A percentile compares a stretch with the other conserved stretches of the same genome.
Conservation (phyloP, 768 basidiomycete genomes). For the Naganishia onofrii region DNA sequence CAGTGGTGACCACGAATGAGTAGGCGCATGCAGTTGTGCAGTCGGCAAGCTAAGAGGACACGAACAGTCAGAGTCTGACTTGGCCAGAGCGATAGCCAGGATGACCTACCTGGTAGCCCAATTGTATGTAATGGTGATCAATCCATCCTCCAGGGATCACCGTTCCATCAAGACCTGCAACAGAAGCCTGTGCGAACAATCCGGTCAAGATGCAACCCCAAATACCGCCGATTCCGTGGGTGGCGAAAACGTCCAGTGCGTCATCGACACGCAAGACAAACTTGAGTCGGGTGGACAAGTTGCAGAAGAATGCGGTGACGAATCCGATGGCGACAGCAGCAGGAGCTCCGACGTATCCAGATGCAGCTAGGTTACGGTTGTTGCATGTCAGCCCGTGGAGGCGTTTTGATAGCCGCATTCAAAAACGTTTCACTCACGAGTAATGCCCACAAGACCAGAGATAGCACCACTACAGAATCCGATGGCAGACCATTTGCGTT, state of each 20-base stretch:
- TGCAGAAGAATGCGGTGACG: slow-evolving; percentile 68
- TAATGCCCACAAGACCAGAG: slow-evolving; percentile 72
- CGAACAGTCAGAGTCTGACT: slow-evolving; percentile 28
- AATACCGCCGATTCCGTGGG: slow-evolving; percentile 82
- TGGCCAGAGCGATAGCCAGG: slow-evolving; percentile 61
- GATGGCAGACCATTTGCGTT: slow-evolving; percentile 81
- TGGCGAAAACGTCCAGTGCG: slow-evolving; percentile 85
- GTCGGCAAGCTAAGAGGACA: slow-evolving; percentile 24
- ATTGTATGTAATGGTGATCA: slow-evolving; percentile 57
- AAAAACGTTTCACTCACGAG: slow-evolving; percentile 52
- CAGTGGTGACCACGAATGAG: slow-evolving; percentile 47
- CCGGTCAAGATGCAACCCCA: slow-evolving; percentile 60
- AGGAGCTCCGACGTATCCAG: slow-evolving; percentile 76
- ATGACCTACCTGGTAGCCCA: slow-evolving; percentile 73
- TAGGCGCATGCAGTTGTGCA: slow-evolving; percentile 37
- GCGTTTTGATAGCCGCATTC: no score
- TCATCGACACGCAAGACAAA: slow-evolving; percentile 70
- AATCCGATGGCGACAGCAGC: slow-evolving; percentile 61
- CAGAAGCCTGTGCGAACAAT: slow-evolving; percentile 66
- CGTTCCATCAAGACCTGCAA: slow-evolving; percentile 51
- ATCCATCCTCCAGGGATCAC: slow-evolving; percentile 58
- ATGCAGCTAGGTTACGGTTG: slow-evolving; percentile 57
- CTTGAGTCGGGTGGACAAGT: slow-evolving; percentile 79
- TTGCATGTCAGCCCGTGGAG: no score
- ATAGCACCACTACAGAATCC: slow-evolving; percentile 90